These are phyloP conservation scores for Chalaropsis thielavioides DNA, from an alignment of 2,329 filamentous ascomycete species.

Conservation along the genomic window DNA sequence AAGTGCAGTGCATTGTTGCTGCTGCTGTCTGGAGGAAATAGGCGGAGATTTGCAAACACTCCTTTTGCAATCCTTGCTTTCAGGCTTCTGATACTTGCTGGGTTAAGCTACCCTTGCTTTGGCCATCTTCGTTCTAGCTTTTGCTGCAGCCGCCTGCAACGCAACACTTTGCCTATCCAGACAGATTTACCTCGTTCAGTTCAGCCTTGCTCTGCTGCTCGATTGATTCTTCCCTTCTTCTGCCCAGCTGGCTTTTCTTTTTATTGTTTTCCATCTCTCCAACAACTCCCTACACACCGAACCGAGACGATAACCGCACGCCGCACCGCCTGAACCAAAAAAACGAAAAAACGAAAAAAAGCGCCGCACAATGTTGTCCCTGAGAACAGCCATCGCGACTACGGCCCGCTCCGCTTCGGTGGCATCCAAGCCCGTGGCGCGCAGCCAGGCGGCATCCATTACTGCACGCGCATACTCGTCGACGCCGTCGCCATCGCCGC, in stretches of 20 bases:
- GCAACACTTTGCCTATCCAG: too few species aligned
- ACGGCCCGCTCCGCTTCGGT: background rate
- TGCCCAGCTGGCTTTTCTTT: background rate
- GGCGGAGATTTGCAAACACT: background rate
- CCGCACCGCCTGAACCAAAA: background rate
- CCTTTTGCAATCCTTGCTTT: background rate
- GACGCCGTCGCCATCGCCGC: background rate
- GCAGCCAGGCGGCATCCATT: background rate
- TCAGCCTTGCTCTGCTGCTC: background rate
- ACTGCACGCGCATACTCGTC: constrained; percentile 18
- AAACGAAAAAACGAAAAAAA: too few species aligned
- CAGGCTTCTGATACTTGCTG: background rate
- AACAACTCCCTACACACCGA: background rate
- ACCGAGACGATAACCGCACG: background rate
- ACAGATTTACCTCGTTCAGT: too few species aligned
- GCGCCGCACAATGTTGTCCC: background rate
- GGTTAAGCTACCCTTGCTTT: too few species aligned
- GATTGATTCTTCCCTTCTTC: background rate
- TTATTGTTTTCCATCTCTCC: background rate
- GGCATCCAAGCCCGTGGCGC: background rate
- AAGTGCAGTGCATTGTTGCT: too few species aligned
- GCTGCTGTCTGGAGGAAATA: background rate
- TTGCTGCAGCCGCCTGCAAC: background rate
- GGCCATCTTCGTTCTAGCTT: background rate
- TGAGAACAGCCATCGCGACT: constrained; percentile 3